Conservation (phyloP, 805 yeast species). For the Candida jianshihensis region DNA sequence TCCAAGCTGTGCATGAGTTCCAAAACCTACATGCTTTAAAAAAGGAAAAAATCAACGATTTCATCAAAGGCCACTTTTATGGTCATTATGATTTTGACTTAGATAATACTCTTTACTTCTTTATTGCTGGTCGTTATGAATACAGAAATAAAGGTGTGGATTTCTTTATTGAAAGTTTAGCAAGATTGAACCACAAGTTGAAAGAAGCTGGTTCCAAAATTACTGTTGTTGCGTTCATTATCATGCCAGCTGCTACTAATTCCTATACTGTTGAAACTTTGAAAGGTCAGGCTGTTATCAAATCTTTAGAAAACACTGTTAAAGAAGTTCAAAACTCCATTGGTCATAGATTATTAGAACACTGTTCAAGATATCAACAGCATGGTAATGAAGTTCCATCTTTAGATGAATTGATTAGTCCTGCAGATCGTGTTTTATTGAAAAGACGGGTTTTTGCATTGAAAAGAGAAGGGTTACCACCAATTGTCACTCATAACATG, state of each 20-base stretch:
- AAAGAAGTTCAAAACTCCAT: conserved; percentile 80
- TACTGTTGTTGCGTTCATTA: conserved; percentile 94
- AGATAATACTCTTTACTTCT: conserved; percentile 89
- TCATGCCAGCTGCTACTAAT: conserved; percentile 94
- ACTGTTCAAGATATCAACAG: conserved; percentile 66
- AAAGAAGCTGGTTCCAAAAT: conserved; percentile 76
- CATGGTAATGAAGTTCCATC: conserved; percentile 61
- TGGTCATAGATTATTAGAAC: conserved; percentile 84
- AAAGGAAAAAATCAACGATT: conserved; percentile 89
- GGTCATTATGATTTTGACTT: conserved; percentile 94
- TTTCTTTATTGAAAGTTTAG: conserved; percentile 86
- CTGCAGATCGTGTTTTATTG: conserved; percentile 81
- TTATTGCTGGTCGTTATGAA: conserved; percentile 96
- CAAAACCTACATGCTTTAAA: conserved; percentile 91
- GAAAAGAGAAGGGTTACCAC: conserved; percentile 84
- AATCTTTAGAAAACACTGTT: conserved; percentile 83
- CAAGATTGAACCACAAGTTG: conserved; percentile 82
- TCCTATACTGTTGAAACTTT: conserved; percentile 94
- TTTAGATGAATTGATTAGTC: conserved; percentile 77
- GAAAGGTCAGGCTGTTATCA: conserved; percentile 92
- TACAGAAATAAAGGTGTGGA: conserved; percentile 96
- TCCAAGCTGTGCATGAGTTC: conserved; percentile 96
- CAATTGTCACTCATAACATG: conserved; percentile 97
- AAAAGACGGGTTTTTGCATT: conserved; percentile 91
- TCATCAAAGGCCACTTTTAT: conserved; percentile 93